Evolutionary conservation across 106 monocot genomes (phyloP), one percentile per base, ranked within the genome.

Genomic region (Iris macrosiphon): DNA sequence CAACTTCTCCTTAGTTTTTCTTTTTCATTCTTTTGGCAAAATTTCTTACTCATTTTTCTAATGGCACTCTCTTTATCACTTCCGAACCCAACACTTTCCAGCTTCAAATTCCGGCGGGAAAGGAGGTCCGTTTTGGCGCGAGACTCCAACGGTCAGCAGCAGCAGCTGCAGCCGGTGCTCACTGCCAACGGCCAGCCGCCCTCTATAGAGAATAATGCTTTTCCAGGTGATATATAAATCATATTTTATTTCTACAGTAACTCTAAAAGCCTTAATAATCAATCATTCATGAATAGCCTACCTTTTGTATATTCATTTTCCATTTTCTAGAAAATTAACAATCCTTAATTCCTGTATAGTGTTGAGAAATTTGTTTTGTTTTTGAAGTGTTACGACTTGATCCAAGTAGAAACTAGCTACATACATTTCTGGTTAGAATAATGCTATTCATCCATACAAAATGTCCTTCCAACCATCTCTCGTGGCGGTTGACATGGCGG

Each of bases 221-320:
- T 78, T 50, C 67, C 72, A 56, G 78, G 78, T 78, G 46, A 47
- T 55, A 33, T 2, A 55, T 26, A n/a, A n/a, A n/a, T n/a, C n/a
- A n/a, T n/a, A n/a, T n/a, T n/a, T n/a, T n/a, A n/a, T n/a, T n/a
- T n/a, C n/a, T n/a, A n/a, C n/a, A n/a, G n/a, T n/a, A n/a, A n/a
- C n/a, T n/a, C n/a, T n/a, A n/a, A n/a, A n/a, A n/a, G n/a, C n/a
- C 11, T n/a, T 32, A 15, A 37, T 11, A 21, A 49, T 7, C 22
- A 2, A 12, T 40, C 28, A 23, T 4, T 7, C 24, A 7, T 23
- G 11, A 3, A 8, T 28, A 0, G 4, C 49, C 1, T 7, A 23
- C 7, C 23, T 23, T 23, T 49, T 21, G 49, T 49, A n/a, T 49
- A 22, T 9, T 20, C 5, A 23, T 4, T 8, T 49, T 49, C 19